Base-by-base conservation (phyloP, 2,329 filamentous ascomycete genomes). In the Ceratocystiopsis sp. region DNA sequence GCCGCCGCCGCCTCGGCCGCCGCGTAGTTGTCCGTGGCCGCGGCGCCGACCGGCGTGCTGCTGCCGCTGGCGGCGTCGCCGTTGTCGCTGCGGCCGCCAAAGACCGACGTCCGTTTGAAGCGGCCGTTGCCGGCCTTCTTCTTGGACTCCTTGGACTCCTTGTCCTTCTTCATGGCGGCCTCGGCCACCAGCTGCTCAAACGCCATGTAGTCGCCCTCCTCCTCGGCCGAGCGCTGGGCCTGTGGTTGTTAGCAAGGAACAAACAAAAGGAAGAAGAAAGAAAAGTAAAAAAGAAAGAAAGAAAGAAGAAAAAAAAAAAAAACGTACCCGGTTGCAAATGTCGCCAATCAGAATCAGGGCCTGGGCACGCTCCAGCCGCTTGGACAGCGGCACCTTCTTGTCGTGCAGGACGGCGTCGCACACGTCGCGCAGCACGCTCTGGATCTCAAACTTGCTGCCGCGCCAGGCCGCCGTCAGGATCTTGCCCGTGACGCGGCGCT, bases 151-250 rank as follows among this genome's bases (percentile, higher is more conserved):
- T 85, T 80, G 45, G 83, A 75, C 55, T 89, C 81, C 59, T 85
- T 78, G 55, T 91, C 85, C 64, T 95, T 94, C 73, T 96, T 96
- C 43, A 86, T 81, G 45, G 87, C 86, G 5, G 89, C 89, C 59
- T 98, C 91, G 41, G 91, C 87, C 61, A 98, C 93, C 44, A 98
- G 78, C 62, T 96, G 86, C 61, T 98, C 91, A 53, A 98, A 98
- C 15, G 89, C 87, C 75, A 98, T 93, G 63, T 93, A 96, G 55
- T 96, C 91, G 50, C 91, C 89, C 62, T 98, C 91, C 66, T 98
- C 91, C 50, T 98, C 91, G 37, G 89, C 81, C 43, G 89, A 81
- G 49, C 91, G 79, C 59, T 82, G 73, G 36, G 89, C 84, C 87
- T 35, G 45, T 42, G 52, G 6, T 29, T 29, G 25, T 29, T 29